Evolutionary conservation across 83 land plant genomes (phyloP).

Genomic region (Thuja plicata): DNA sequence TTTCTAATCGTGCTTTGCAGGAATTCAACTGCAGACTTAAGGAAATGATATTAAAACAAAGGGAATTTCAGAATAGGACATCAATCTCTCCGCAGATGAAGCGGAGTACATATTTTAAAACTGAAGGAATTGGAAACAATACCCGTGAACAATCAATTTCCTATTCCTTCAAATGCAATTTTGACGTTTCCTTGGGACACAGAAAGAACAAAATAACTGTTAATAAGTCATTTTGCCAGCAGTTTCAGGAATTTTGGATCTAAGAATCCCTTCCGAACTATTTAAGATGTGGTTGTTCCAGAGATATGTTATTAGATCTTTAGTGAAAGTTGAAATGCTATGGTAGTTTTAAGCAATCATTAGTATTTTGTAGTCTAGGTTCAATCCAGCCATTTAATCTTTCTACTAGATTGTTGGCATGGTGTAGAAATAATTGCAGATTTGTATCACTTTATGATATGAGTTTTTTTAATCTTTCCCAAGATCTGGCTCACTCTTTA

Average conservation of each 20-base stretch:
- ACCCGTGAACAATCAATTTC: background rate
- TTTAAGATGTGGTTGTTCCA: background rate
- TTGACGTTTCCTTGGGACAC: background rate
- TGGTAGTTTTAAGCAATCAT: background rate
- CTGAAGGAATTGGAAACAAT: background rate
- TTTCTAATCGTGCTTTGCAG: background rate
- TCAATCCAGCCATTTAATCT: background rate
- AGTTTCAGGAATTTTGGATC: background rate
- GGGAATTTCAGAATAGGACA: background rate
- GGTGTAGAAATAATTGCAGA: background rate
- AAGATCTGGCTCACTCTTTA: background rate
- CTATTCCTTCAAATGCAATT: background rate
- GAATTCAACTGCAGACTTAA: background rate
- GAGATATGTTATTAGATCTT: background rate
- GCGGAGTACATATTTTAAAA: background rate
- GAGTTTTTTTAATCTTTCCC: background rate
- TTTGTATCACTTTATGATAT: background rate
- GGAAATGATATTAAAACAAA: background rate
- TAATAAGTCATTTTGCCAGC: background rate
- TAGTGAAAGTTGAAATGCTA: background rate
- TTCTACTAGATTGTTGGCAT: background rate
- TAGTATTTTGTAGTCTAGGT: background rate
- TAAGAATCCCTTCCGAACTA: background rate
- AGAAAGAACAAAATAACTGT: background rate
- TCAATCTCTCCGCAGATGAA: background rate